These are phyloP conservation scores for Clausena lansium DNA, from an alignment of 345 rosid genomes.

Conservation along the genomic window DNA sequence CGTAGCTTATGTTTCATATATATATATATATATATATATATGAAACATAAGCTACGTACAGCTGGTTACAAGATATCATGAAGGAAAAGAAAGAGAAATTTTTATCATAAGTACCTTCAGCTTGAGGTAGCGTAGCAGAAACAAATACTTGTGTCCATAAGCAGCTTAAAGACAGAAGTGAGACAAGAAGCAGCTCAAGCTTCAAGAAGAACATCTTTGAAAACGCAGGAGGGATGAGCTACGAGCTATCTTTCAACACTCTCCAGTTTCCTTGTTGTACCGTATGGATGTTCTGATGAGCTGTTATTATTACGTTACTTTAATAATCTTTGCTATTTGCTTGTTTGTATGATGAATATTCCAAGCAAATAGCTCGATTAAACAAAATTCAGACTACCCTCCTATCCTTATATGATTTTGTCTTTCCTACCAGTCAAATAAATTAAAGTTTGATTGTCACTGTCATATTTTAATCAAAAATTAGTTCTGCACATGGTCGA, in stretches of 20 bases:
- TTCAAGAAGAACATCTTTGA: not conserved
- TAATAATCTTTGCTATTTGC: not conserved
- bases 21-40: no score
- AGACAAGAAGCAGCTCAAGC: not conserved
- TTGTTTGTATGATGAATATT: not conserved
- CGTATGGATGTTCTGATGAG: not conserved
- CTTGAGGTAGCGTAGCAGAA: slow-evolving; percentile 34
- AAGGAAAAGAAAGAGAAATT: not conserved
- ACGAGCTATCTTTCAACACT: not conserved
- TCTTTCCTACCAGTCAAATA: not conserved
- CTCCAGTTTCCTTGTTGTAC: not conserved
- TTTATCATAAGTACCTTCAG: slow-evolving; percentile 31
- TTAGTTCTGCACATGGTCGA: no score
- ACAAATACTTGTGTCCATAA: slow-evolving; percentile 13
- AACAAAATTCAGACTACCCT: not conserved
- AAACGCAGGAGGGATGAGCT: not conserved
- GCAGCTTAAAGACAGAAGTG: slow-evolving; percentile 22
- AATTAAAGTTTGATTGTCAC: no score
- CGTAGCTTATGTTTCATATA: no score
- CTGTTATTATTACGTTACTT: not conserved
- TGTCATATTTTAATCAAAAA: no score
- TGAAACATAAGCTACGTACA: not conserved
- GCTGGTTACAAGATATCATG: not conserved
- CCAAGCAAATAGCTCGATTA: not conserved
- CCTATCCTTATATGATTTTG: not conserved